Evolutionary conservation across 2,329 filamentous ascomycete genomes (phyloP), one percentile per base, ranked within the genome.

Genomic region (Aspergillus sp.): DNA sequence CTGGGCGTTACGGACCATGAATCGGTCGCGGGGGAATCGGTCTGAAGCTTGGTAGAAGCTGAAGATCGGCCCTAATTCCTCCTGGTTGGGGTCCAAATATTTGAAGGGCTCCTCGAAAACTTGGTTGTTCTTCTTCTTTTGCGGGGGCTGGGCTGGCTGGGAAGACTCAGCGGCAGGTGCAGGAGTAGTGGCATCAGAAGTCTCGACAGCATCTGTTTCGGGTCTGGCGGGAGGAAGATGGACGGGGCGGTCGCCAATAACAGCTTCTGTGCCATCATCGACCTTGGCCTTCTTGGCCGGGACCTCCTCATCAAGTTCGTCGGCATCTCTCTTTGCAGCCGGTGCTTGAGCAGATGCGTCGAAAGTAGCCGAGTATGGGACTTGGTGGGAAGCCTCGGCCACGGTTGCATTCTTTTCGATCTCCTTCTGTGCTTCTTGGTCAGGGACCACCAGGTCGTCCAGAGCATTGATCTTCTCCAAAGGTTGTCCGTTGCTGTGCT

Each of bases 1-100:
- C 49, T 85, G 78, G 27, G 88, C 88, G 70, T 98, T 98, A 58
- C 93, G 87, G 41, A 98, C 93, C 83, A 98, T 88, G 73, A 93
- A 98, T 44, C 91, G 84, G 66, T 95, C 87, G 19, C 83, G 77
- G 0, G 93, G 93, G 74, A 98, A 98, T 38, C 85, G 83, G 0
- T 82, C 67, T 0, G 88, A 90, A 50, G 97, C 76, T 42, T 85
- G 77, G 72, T 97, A 98, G 71, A 97, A 97, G 2, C 79, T 67
- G 58, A 83, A 85, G 60, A 98, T 91, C 43, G 78, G 76, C 49
- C 82, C 66, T 42, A 98, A 83, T 47, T 93, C 88, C 2, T 82
- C 72, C 63, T 96, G 88, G 27, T 85, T 77, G 0, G 81, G 69
- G 7, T 83, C 68, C 33, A 98, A 78, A 62, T 90, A 98, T 64